Conservation (phyloP, 2,329 filamentous ascomycete genomes). For the Parastagonospora nodorum region DNA sequence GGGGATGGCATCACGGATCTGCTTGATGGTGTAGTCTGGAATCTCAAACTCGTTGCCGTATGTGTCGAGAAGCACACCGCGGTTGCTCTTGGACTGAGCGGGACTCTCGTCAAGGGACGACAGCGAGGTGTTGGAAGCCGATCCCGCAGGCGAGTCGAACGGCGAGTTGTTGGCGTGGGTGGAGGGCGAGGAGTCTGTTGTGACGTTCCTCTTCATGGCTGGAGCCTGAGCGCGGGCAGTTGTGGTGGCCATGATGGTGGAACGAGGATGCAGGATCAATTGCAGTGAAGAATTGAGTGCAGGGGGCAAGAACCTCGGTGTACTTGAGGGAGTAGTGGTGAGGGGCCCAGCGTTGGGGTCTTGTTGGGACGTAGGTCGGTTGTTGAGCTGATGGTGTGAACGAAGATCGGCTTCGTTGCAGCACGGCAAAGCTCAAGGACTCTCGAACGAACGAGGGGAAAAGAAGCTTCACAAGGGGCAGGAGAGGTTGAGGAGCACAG, state of each 20-base stretch:
- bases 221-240: constrained; percentile 60
- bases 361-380: constrained; percentile 31
- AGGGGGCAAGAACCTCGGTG: background rate
- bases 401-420: constrained; percentile 4
- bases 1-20: constrained; percentile 95
- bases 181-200: constrained; percentile 57
- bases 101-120: constrained; percentile 78
- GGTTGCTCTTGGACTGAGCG: constrained; percentile 47
- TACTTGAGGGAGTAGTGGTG: constrained; percentile 1
- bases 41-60: constrained; percentile 94
- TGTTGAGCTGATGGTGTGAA: constrained; percentile 17
- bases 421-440: constrained; percentile 2
- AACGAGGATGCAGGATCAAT: background rate
- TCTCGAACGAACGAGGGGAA: constrained; percentile 4
- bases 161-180: constrained; percentile 62
- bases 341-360: constrained; percentile 15
- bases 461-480: constrained; percentile 5
- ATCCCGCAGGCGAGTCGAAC: constrained; percentile 63
- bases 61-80: constrained; percentile 78
- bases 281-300: background rate
- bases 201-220: constrained; percentile 51
- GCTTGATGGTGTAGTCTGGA: constrained; percentile 96
- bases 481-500: constrained; percentile 6
- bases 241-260: constrained; percentile 50
- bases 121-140: constrained; percentile 85